phyloP scores from a whole-genome alignment of 768 basidiomycete genomes.

The Daedaleopsis sinensis region DNA sequence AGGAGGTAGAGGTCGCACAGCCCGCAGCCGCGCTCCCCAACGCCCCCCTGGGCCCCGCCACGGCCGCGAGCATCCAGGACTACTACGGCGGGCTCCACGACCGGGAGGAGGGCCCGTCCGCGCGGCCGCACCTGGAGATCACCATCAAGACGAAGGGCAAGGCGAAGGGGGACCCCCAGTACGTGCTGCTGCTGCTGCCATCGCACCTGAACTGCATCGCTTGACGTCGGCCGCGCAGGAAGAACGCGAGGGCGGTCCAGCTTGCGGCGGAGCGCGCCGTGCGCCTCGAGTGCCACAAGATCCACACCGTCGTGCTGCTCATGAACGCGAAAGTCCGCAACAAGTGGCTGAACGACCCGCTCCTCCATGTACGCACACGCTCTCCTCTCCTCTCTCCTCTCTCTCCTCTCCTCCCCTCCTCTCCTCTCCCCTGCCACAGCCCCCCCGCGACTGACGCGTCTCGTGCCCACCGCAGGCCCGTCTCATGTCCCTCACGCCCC shows the following conservation, averaged over 20 bases:
- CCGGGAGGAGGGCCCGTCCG: conserved; percentile 26
- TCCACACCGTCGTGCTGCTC: conserved; percentile 84
- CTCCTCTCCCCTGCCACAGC: conserved; percentile 12
- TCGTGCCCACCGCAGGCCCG: conserved; percentile 61
- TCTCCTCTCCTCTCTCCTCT: conserved; percentile 1
- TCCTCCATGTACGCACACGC: conserved; percentile 69
- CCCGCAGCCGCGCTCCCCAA: neutral
- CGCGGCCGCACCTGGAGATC: conserved; percentile 64
- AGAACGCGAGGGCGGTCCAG: conserved; percentile 41
- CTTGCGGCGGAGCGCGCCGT: conserved; percentile 70
- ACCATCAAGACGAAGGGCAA: conserved; percentile 55
- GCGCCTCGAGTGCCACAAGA: conserved; percentile 84
- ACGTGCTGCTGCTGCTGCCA: too few relatives aligned
- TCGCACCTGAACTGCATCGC: neutral
- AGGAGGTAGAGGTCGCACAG: conserved; percentile 68
- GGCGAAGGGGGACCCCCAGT: conserved; percentile 49
- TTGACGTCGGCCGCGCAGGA: conserved; percentile 32
- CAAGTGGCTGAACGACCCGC: conserved; percentile 76
- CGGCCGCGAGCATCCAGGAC: neutral
- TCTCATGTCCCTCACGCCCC: conserved; percentile 83
- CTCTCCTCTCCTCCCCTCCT: neutral
- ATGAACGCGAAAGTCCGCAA: conserved; percentile 78
- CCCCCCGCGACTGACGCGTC: neutral
- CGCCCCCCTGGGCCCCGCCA: conserved; percentile 1
- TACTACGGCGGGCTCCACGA: conserved; percentile 10